A percentile compares a stretch with the other conserved stretches of the same genome.
Evolutionary conservation across 805 yeast species (phyloP).

Genomic region (Zygosaccharomyces rouxii): DNA sequence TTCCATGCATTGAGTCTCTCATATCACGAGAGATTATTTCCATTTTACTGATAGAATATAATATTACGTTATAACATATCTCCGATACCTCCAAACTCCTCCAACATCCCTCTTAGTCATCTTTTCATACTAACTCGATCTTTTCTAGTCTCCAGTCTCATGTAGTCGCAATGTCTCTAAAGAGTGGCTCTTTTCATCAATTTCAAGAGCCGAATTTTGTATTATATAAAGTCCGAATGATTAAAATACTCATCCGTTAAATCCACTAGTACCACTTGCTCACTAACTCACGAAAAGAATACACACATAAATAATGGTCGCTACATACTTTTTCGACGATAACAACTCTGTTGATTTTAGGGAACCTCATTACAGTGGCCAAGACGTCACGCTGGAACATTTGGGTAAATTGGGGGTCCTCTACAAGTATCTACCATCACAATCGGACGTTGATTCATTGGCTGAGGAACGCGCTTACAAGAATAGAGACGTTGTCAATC

Average conservation of each 20-base stretch:
- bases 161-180: not conserved
- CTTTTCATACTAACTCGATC: not conserved
- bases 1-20: no score
- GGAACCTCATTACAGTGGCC: slow-evolving; percentile 69
- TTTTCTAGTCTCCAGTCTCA: not conserved
- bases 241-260: not conserved
- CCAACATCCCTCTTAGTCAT: no score
- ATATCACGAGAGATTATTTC: no score
- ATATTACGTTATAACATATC: no score
- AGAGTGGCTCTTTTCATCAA: not conserved
- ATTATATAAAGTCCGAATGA: not conserved
- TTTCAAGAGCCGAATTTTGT: not conserved
- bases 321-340: slow-evolving; percentile 64
- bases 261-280: not conserved
- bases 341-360: slow-evolving; percentile 55
- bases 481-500: slow-evolving; percentile 68
- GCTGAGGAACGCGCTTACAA: slow-evolving; percentile 71
- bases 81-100: no score
- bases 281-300: not conserved
- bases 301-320: slow-evolving; percentile 34
- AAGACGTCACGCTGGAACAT: slow-evolving; percentile 44
- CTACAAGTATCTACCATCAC: slow-evolving; percentile 48
- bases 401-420: slow-evolving; percentile 64
- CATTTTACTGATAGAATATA: no score
- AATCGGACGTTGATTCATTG: slow-evolving; percentile 54